Percentiles rank a stretch among this genome's conserved stretches.
These are phyloP conservation scores for Dioszegia crocea DNA, from an alignment of 768 basidiomycete genomes.

Conservation along the genomic window DNA sequence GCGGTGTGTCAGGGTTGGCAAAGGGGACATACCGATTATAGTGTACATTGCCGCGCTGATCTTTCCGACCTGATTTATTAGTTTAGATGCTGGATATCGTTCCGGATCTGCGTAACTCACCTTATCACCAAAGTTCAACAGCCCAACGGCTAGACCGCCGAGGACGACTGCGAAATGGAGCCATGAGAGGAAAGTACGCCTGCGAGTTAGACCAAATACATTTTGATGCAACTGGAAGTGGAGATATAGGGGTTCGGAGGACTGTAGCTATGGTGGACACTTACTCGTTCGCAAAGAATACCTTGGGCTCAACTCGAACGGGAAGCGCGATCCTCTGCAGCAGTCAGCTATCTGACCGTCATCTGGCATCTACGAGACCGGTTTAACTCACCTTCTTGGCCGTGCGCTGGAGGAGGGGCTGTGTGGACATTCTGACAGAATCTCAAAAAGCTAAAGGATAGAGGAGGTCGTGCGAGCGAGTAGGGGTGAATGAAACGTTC, in stretches of 20 bases:
- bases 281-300: conserved; percentile 51
- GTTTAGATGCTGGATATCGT: not conserved
- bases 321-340: conserved; percentile 87
- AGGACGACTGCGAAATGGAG: conserved; percentile 96
- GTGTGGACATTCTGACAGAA: conserved; percentile 73
- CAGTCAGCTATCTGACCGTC: not conserved
- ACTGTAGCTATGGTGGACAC: conserved; percentile 6
- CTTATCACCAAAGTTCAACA: conserved; percentile 97
- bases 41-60: conserved; percentile 97
- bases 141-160: conserved; percentile 88
- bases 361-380: not conserved
- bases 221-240: not conserved
- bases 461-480: not conserved
- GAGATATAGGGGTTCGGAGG: no score
- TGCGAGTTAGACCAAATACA: conserved; percentile 3
- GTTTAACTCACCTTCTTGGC: conserved; percentile 57
- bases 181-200: conserved; percentile 88
- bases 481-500: no score
- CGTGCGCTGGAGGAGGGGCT: conserved; percentile 92
- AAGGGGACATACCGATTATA: conserved; percentile 68
- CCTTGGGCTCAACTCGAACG: conserved; percentile 61
- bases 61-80: conserved; percentile 67
- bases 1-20: no score
- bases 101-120: conserved; percentile 51
- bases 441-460: not conserved